A percentile compares a stretch with the other conserved stretches of the same genome.
Evolutionary conservation across 164 flowering plant genomes (phyloP).

Genomic region (Dillenia suffruticosa): DNA sequence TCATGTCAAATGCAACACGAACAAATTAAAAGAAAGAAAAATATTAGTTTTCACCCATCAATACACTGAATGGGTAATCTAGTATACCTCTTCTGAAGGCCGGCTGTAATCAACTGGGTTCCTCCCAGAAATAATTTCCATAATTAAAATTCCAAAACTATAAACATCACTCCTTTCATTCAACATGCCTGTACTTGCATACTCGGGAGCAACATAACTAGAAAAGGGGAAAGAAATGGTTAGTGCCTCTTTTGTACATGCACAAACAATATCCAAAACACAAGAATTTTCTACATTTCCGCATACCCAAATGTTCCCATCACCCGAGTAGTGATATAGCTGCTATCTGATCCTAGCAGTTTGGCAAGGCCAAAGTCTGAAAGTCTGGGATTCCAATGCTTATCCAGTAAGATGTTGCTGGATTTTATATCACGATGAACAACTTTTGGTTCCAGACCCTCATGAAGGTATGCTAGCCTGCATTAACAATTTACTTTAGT

Average conservation of each 20-base stretch:
- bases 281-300: constrained; percentile 1
- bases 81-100: constrained; percentile 61
- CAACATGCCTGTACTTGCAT: constrained; percentile 75
- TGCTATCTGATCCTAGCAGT: constrained; percentile 51
- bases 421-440: constrained; percentile 80
- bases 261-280: not conserved
- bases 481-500: constrained; percentile 5
- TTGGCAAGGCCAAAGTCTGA: constrained; percentile 85
- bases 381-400: constrained; percentile 68
- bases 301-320: constrained; percentile 74
- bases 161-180: constrained; percentile 69
- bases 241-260: not conserved
- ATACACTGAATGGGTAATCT: not conserved
- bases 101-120: constrained; percentile 61
- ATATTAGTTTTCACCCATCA: not conserved
- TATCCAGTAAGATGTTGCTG: constrained; percentile 70
- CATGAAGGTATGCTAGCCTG: constrained; percentile 73
- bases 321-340: constrained; percentile 62
- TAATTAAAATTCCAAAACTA: constrained; percentile 62
- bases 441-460: constrained; percentile 81
- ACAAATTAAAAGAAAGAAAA: not conserved
- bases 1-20: not conserved
- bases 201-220: constrained; percentile 72
- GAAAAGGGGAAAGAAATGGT: constrained; percentile 11
- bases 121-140: constrained; percentile 65